Evolutionary conservation across 2,329 filamentous ascomycete species (phyloP).

Genomic region (Cordyceps javanica): DNA sequence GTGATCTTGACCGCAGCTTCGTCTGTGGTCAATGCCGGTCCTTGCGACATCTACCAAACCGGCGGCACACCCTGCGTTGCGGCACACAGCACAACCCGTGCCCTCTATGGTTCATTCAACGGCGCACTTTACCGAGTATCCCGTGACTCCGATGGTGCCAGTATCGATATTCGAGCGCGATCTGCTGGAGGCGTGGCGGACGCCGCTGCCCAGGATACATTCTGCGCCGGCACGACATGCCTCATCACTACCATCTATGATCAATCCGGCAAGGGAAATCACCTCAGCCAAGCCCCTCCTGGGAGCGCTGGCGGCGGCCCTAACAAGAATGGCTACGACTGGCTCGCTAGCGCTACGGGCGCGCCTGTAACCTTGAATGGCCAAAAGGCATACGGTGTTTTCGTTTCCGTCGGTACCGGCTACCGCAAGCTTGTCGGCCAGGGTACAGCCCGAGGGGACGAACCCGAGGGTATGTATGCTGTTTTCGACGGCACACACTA

Average conservation of each 20-base stretch:
- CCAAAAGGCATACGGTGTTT: constrained; percentile 58
- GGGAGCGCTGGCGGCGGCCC: constrained; percentile 53
- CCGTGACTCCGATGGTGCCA: constrained; percentile 42
- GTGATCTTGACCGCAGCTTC: neutral
- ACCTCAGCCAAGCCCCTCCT: constrained; percentile 54
- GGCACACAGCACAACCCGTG: constrained; percentile 56
- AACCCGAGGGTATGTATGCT: constrained; percentile 53
- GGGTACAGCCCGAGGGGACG: constrained; percentile 49
- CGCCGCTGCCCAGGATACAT: constrained; percentile 53
- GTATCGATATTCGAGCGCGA: constrained; percentile 41
- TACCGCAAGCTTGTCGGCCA: constrained; percentile 53
- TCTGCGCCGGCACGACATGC: constrained; percentile 56
- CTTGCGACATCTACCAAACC: constrained; percentile 54
- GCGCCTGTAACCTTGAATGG: constrained; percentile 57
- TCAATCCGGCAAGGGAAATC: constrained; percentile 55
- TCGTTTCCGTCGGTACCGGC: constrained; percentile 53
- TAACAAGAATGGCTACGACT: constrained; percentile 50
- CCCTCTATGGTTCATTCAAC: constrained; percentile 48
- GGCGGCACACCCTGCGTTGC: constrained; percentile 55
- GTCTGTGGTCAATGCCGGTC: constrained; percentile 42
- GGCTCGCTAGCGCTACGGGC: constrained; percentile 50
- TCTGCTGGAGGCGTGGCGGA: constrained; percentile 57
- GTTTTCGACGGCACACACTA: constrained; percentile 55
- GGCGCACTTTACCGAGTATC: constrained; percentile 53
- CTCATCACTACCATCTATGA: constrained; percentile 61